Evolutionary conservation across 2,329 filamentous ascomycete genomes (phyloP), one percentile per base, ranked within the genome.

Genomic region (Ceratocystis smalleyi): DNA sequence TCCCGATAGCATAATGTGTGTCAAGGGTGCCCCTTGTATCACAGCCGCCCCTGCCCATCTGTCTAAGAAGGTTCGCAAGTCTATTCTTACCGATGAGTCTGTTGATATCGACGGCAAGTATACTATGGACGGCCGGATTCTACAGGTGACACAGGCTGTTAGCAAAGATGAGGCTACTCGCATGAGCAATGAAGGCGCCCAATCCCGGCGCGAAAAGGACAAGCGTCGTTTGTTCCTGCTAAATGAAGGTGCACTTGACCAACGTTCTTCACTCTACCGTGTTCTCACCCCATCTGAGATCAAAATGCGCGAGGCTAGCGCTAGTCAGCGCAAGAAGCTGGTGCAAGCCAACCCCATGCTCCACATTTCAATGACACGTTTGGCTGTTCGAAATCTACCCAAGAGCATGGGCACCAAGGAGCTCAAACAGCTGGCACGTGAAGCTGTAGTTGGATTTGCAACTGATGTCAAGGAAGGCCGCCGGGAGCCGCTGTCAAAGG

Each of bases 381-480:
- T 99, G 40, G 92, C 92, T 1, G 78, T 99, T 64, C 89, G 94
- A 69, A 99, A 99, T 72, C 81, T 99, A 4, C 94, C 94, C 2
- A 85, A 88, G 68, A 85, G 86, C 71, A 79, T 96, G 68, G 86
- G 82, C 27, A 88, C 89, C 27, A 97, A 95, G 74, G 88, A 89
- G 63, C 80, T 99, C 61, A 99, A 99, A 74, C 86, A 89, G 51
- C 81, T 99, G 57, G 94, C 94, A 10, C 84, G 94, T 68, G 83
- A 94, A 73, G 94, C 89, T n/a, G 83, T 96, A 12, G 94, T 97
- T 60, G 91, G 90, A 0, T 99, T 99, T 71, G 91, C 94, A 49
- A 87, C 81, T 67, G 94, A 99, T 70, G 90, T 92, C 68, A 95
- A 91, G 72, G 80, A 79, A 32, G 89, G 89, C 15, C 80, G 80